Conservation (phyloP, 495 filamentous ascomycete species). For the Neurospora sp. region DNA sequence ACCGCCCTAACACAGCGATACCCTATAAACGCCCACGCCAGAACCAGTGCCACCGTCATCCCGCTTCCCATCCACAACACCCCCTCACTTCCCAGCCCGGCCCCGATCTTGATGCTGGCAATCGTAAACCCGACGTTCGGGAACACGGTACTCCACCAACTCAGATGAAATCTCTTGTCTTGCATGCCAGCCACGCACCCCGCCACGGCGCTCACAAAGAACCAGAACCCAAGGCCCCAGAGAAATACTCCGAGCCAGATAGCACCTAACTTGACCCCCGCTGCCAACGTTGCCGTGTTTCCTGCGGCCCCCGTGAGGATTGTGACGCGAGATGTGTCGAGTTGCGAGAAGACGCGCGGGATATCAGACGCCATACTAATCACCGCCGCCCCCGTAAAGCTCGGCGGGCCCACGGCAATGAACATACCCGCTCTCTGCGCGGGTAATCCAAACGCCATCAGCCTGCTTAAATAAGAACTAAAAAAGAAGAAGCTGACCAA, state of each 20-base stretch:
- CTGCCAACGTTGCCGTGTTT: slow-evolving; percentile 9
- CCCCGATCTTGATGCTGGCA: slow-evolving; percentile 36
- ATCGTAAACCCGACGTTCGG: slow-evolving; percentile 49
- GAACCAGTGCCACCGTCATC: slow-evolving; percentile 44
- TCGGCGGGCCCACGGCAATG: slow-evolving; percentile 58
- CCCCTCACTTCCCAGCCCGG: slow-evolving; percentile 28
- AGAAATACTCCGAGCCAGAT: slow-evolving; percentile 48
- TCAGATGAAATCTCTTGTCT: slow-evolving; percentile 43
- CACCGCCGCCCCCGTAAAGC: slow-evolving; percentile 61
- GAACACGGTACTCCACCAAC: slow-evolving; percentile 49
- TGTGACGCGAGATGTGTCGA: neutral
- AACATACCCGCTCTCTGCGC: slow-evolving; percentile 54
- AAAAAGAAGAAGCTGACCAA: slow-evolving; percentile 41
- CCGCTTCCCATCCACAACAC: slow-evolving; percentile 37
- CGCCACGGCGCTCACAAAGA: slow-evolving; percentile 51
- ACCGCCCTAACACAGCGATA: slow-evolving; percentile 45
- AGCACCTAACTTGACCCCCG: slow-evolving; percentile 39
- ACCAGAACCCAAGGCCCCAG: slow-evolving; percentile 63
- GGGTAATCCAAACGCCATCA: slow-evolving; percentile 51
- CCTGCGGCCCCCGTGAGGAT: neutral
- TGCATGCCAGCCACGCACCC: slow-evolving; percentile 41
- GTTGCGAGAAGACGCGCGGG: slow-evolving; percentile 11
- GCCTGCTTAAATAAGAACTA: slow-evolving; percentile 44
- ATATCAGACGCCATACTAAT: slow-evolving; percentile 48
- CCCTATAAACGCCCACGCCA: slow-evolving; percentile 49